A percentile compares a stretch with the other conserved stretches of the same genome.
These are phyloP conservation scores for Themeda triandra DNA, from an alignment of 176 grass and related monocot species.

Conservation along the genomic window DNA sequence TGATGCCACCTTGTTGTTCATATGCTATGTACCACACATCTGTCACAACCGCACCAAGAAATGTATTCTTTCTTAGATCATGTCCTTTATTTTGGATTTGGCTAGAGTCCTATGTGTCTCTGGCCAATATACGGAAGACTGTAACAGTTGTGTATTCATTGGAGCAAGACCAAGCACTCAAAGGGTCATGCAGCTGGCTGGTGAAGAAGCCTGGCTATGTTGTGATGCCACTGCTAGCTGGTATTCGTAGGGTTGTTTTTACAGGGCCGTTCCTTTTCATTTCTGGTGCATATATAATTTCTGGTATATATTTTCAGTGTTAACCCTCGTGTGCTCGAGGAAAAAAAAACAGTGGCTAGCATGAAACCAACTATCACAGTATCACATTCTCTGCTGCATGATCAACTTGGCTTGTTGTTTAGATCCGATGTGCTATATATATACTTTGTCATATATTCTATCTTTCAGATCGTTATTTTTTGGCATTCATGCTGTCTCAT, in stretches of 20 bases:
- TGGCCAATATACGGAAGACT: background rate
- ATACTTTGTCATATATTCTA: background rate
- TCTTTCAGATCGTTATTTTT: background rate
- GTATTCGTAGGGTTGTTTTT: background rate
- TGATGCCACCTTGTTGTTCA: background rate
- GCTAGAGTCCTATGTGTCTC: background rate
- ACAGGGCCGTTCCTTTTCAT: background rate
- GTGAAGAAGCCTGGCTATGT: background rate
- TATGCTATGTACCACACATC: background rate
- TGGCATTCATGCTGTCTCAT: slow-evolving; percentile 10
- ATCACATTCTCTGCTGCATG: background rate
- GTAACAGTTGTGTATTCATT: background rate
- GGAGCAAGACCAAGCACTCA: background rate
- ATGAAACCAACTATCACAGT: background rate
- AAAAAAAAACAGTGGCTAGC: background rate
- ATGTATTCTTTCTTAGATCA: background rate
- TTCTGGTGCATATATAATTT: background rate
- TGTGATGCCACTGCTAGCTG: background rate
- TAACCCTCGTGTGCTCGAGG: background rate
- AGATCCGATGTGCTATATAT: background rate
- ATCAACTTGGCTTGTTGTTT: background rate
- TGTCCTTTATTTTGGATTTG: background rate
- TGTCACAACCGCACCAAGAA: background rate
- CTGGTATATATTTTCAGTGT: background rate
- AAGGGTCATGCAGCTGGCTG: background rate